Conservation (phyloP, 2,329 filamentous ascomycete genomes). For the Aspergillus hortae region DNA sequence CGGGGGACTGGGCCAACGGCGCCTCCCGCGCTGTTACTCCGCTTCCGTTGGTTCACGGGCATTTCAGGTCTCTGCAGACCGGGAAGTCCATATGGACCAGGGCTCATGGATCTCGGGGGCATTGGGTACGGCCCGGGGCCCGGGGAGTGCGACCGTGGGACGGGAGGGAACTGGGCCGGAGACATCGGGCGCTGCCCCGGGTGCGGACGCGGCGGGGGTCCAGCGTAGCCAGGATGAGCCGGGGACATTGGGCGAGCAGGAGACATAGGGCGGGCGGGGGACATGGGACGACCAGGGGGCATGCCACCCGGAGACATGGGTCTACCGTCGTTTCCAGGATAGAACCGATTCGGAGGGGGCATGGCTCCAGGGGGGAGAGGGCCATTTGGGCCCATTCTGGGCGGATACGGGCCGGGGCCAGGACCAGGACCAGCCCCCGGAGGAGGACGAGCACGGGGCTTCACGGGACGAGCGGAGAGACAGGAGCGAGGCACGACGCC, state of each 20-base stretch:
- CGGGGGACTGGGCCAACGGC: conserved; percentile 22
- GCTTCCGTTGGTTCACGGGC: conserved; percentile 33
- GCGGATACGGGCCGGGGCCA: conserved; percentile 28
- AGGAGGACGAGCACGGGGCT: conserved; percentile 62
- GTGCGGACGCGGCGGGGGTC: conserved; percentile 25
- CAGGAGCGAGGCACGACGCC: conserved; percentile 93
- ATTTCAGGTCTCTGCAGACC: conserved; percentile 41
- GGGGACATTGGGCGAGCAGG: conserved; percentile 28
- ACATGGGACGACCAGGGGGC: conserved; percentile 39
- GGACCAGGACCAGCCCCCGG: conserved; percentile 29
- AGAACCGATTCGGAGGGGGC: conserved; percentile 32
- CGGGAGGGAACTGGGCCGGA: conserved; percentile 33
- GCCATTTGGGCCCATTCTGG: conserved; percentile 32
- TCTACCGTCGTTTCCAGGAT: conserved; percentile 31
- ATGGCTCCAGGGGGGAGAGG: conserved; percentile 24
- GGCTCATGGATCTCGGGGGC: conserved; percentile 35
- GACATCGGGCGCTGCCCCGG: conserved; percentile 27
- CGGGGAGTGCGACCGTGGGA: conserved; percentile 34
- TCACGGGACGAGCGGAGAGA: conserved; percentile 85
- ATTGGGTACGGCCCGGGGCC: conserved; percentile 21
- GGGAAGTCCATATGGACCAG: conserved; percentile 42
- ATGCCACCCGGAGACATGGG: conserved; percentile 44
- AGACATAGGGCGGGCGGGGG: conserved; percentile 17
- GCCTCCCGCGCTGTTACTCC: conserved; percentile 44
- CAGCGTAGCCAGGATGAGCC: conserved; percentile 20